phyloP scores from a whole-genome alignment of 192 early-diverging fungal species.

The Coemansia sp. region DNA sequence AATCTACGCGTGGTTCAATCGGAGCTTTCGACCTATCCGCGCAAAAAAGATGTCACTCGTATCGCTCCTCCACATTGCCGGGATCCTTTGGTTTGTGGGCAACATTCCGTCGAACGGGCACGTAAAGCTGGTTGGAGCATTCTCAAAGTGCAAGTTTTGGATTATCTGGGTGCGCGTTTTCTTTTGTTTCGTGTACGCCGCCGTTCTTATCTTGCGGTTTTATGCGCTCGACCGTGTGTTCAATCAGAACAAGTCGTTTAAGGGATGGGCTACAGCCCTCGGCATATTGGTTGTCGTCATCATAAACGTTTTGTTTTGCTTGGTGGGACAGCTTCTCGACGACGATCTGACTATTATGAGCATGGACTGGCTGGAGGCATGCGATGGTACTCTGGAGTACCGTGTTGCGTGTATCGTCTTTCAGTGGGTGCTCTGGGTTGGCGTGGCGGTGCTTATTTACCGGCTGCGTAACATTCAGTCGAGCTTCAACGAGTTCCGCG shows the following conservation, averaged over 20 bases:
- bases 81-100: constrained; percentile 47
- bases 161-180: constrained; percentile 44
- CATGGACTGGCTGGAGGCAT: constrained; percentile 13
- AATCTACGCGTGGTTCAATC: constrained; percentile 40
- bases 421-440: constrained; percentile 42
- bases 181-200: constrained; percentile 30
- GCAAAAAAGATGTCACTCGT: constrained; percentile 44
- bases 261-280: constrained; percentile 3
- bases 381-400: constrained; percentile 18
- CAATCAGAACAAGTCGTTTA: constrained; percentile 47
- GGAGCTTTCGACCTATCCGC: constrained; percentile 45
- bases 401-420: constrained; percentile 23
- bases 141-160: constrained; percentile 43
- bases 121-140: constrained; percentile 23
- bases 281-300: constrained; percentile 3
- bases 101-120: constrained; percentile 37
- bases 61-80: constrained; percentile 30
- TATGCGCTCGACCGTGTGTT: constrained; percentile 49
- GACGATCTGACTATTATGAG: constrained; percentile 10
- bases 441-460: constrained; percentile 34
- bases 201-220: constrained; percentile 37
- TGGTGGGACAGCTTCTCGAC: constrained; percentile 26
- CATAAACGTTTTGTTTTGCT: constrained; percentile 14
- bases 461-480: constrained; percentile 51
- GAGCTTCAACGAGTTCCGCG: constrained; percentile 51